Evolutionary conservation across 2,329 filamentous ascomycete genomes (phyloP).

Genomic region (Parastagonospora avenae): DNA sequence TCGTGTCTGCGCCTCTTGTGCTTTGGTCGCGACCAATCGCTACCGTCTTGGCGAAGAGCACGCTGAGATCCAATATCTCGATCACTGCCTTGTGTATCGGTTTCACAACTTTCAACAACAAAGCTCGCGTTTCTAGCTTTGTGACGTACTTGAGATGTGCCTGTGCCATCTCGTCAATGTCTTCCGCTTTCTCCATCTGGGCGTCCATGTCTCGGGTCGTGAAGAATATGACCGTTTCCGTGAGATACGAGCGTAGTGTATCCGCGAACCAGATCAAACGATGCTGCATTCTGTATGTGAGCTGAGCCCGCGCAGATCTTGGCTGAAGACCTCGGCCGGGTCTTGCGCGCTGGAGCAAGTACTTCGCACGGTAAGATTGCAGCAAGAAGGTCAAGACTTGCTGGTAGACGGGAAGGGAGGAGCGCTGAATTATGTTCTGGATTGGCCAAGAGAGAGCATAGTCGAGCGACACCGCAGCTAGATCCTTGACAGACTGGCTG

Average conservation of each 20-base stretch:
- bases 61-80: slow-evolving; percentile 75
- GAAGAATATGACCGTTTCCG: slow-evolving; percentile 71
- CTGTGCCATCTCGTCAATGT: slow-evolving; percentile 80
- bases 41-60: slow-evolving; percentile 68
- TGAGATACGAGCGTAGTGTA: slow-evolving; percentile 75
- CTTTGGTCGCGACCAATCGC: slow-evolving; percentile 26
- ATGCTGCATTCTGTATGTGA: slow-evolving; percentile 64
- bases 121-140: slow-evolving; percentile 68
- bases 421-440: slow-evolving; percentile 73
- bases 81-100: slow-evolving; percentile 75
- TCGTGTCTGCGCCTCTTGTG: slow-evolving; percentile 12
- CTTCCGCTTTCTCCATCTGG: slow-evolving; percentile 65
- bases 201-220: slow-evolving; percentile 62
- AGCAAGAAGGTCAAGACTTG: slow-evolving; percentile 75
- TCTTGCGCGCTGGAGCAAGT: slow-evolving; percentile 64
- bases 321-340: slow-evolving; percentile 21
- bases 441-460: slow-evolving; percentile 68
- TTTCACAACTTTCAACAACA: slow-evolving; percentile 70
- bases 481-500: slow-evolving; percentile 64
- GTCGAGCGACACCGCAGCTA: slow-evolving; percentile 68
- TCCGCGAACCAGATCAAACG: slow-evolving; percentile 79
- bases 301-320: slow-evolving; percentile 6
- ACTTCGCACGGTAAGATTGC: slow-evolving; percentile 74
- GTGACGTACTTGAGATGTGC: slow-evolving; percentile 69
- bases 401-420: slow-evolving; percentile 70